A percentile compares a stretch with the other conserved stretches of the same genome.
Conservation (phyloP, 202 grass and related monocot genomes). For the Panicum virgatum region DNA sequence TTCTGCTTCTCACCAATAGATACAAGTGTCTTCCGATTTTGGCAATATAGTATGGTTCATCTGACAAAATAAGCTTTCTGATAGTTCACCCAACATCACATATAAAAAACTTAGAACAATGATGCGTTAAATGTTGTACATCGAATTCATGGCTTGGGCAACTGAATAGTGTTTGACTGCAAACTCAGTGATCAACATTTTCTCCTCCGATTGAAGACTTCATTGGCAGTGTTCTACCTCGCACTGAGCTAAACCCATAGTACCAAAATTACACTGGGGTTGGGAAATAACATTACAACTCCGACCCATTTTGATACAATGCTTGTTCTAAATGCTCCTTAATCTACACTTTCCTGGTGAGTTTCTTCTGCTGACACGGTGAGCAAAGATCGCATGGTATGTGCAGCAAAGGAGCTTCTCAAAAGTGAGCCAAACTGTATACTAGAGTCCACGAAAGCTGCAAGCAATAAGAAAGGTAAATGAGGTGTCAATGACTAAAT, state of each 20-base stretch:
- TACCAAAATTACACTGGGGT: conserved; percentile 41
- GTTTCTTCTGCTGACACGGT: background rate
- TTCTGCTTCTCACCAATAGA: background rate
- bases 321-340: conserved; percentile 36
- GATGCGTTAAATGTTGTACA: conserved; percentile 2
- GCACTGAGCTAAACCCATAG: conserved; percentile 28
- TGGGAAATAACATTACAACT: conserved; percentile 31
- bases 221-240: conserved; percentile 14
- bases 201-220: background rate
- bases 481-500: background rate
- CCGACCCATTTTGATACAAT: conserved; percentile 33
- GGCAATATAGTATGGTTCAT: background rate
- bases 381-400: background rate
- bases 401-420: conserved; percentile 42
- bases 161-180: background rate
- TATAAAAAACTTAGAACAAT: too few species aligned
- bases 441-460: conserved; percentile 94
- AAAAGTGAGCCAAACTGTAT: conserved; percentile 96
- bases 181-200: background rate
- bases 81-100: too few species aligned
- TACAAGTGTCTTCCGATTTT: background rate
- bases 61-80: background rate
- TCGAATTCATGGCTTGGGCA: background rate
- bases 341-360: conserved; percentile 33
- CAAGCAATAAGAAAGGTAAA: conserved; percentile 11